Evolutionary conservation across 108 stramenopile genomes (phyloP).

Genomic region (Nannochloropsis granulata): DNA sequence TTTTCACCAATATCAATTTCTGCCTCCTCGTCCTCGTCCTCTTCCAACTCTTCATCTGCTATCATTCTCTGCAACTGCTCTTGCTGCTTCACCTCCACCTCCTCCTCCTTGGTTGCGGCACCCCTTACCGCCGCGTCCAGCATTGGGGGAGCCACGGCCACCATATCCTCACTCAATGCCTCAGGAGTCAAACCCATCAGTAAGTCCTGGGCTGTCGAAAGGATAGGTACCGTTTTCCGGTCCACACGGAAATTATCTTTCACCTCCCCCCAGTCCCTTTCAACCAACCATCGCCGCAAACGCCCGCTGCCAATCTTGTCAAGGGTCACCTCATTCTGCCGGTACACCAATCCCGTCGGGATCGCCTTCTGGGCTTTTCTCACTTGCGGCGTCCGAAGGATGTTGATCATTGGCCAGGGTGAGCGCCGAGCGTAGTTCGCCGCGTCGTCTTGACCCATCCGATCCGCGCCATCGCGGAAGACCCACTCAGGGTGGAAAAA

Average conservation of each 20-base stretch:
- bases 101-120: not conserved
- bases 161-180: not conserved
- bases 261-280: conserved; percentile 67
- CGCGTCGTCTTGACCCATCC: conserved; percentile 53
- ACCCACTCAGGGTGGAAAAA: conserved; percentile 92
- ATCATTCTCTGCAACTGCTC: not conserved
- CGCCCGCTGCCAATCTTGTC: conserved; percentile 47
- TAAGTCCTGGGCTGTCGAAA: conserved; percentile 58
- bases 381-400: conserved; percentile 66
- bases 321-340: conserved; percentile 83
- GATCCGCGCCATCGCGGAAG: conserved; percentile 75
- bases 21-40: not conserved
- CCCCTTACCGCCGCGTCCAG: not conserved
- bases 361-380: conserved; percentile 78
- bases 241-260: conserved; percentile 46
- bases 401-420: conserved; percentile 95
- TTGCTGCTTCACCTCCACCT: not conserved
- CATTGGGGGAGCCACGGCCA: not conserved
- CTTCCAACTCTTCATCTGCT: not conserved
- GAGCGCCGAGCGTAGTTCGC: conserved; percentile 80
- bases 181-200: conserved; percentile 19
- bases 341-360: conserved; percentile 79
- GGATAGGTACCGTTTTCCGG: conserved; percentile 60
- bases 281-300: conserved; percentile 72
- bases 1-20: not conserved